Conservation (phyloP, 1,284 basidiomycete genomes). For the Naganishia sp. region DNA sequence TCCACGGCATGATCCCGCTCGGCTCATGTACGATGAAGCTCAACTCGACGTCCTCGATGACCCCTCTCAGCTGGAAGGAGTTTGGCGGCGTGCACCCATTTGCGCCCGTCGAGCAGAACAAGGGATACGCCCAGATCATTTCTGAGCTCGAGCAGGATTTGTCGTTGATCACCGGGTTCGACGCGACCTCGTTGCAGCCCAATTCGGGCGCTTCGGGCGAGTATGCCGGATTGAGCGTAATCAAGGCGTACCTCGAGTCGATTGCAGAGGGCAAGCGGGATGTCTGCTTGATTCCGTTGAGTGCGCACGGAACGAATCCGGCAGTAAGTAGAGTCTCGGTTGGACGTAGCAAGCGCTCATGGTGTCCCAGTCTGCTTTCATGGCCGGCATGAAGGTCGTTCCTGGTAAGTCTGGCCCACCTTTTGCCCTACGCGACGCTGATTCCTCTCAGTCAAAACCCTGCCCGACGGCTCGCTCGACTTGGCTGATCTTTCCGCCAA, state of each 20-base stretch:
- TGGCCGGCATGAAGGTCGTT: slow-evolving; percentile 96
- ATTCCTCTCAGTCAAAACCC: slow-evolving; percentile 67
- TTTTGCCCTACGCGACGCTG: neutral
- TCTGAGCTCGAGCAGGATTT: slow-evolving; percentile 89
- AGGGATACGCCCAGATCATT: slow-evolving; percentile 82
- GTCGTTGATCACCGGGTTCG: slow-evolving; percentile 92
- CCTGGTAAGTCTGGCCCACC: slow-evolving; percentile 48
- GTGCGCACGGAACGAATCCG: slow-evolving; percentile 94
- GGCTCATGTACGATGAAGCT: slow-evolving; percentile 97
- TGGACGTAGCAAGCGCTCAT: slow-evolving; percentile 41
- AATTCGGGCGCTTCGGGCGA: slow-evolving; percentile 97
- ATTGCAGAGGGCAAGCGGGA: slow-evolving; percentile 82
- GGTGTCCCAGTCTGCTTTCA: slow-evolving; percentile 70
- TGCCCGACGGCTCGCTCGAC: slow-evolving; percentile 83
- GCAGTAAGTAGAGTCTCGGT: slow-evolving; percentile 61
- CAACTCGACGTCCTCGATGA: slow-evolving; percentile 96
- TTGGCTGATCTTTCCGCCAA: slow-evolving; percentile 80
- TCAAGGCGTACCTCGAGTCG: slow-evolving; percentile 89
- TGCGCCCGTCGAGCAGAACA: slow-evolving; percentile 82
- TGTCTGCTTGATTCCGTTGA: slow-evolving; percentile 91
- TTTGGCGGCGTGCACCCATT: slow-evolving; percentile 91
- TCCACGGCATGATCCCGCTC: slow-evolving; percentile 95
- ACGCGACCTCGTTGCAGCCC: slow-evolving; percentile 90
- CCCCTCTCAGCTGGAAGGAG: slow-evolving; percentile 90
- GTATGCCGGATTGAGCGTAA: slow-evolving; percentile 89